Conservation (phyloP, 2,329 filamentous ascomycete species). For the Annulohypoxylon truncatum region DNA sequence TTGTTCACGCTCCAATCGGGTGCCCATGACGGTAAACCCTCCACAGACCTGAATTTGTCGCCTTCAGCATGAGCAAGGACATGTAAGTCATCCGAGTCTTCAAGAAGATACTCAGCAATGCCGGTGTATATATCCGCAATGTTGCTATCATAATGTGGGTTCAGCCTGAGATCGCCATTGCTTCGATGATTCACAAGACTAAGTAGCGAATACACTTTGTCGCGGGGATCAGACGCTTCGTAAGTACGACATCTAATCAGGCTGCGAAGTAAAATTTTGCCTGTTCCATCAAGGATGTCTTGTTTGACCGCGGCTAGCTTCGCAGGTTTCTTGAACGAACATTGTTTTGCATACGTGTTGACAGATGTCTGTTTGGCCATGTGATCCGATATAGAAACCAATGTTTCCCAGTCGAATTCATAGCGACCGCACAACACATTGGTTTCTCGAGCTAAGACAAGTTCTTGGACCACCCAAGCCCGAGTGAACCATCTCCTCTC, state of each 20-base stretch:
- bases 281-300: neutral
- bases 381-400: slow-evolving; percentile 30
- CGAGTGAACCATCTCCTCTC: slow-evolving; percentile 38
- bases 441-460: slow-evolving; percentile 30
- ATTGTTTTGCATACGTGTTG: slow-evolving; percentile 28
- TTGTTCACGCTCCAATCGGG: slow-evolving; percentile 40
- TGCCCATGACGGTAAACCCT: slow-evolving; percentile 37
- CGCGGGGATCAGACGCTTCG: slow-evolving; percentile 27
- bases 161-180: slow-evolving; percentile 1
- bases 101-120: slow-evolving; percentile 34
- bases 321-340: slow-evolving; percentile 40
- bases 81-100: slow-evolving; percentile 28
- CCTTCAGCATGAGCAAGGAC: slow-evolving; percentile 41
- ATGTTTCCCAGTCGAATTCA: slow-evolving; percentile 30
- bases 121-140: slow-evolving; percentile 31
- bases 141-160: slow-evolving; percentile 29
- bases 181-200: slow-evolving; percentile 17
- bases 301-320: slow-evolving; percentile 34
- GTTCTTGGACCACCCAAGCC: slow-evolving; percentile 41
- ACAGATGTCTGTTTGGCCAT: slow-evolving; percentile 25
- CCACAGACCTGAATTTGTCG: slow-evolving; percentile 16
- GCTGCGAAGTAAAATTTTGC: slow-evolving; percentile 30
- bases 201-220: slow-evolving; percentile 40
- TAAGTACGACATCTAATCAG: slow-evolving; percentile 41
- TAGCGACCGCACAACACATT: slow-evolving; percentile 33